Base-by-base conservation (phyloP, 1,139 yeast genomes). In the Diutina ranongensis region DNA sequence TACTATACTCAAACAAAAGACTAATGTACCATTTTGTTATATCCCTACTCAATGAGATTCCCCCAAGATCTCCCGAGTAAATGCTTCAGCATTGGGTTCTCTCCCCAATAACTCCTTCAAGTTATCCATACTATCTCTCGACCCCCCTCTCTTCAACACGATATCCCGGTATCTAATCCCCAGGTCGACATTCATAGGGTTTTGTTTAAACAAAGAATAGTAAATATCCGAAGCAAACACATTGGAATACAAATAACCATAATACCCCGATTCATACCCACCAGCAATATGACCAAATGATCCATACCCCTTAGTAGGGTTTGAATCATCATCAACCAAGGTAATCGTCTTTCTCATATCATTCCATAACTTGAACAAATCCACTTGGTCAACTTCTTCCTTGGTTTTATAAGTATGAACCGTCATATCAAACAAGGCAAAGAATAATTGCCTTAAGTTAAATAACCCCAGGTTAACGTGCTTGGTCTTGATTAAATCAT, bases 151-250 rank as follows among this genome's bases (percentile, higher is more conserved):
- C 22, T 73, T 74, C 55, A 86, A 68, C 34, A 86, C 77, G 45
- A 72, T 71, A 55, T 82, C 85, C 59, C 94, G 75, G 61, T 85
- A 86, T 50, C 72, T 67, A 38, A 74, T 62, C 47, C 95, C 95
- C 48, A 64, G 71, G 18, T 62, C 60, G 12, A 76, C 68, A 56
- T 80, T 75, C 72, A 83, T 70, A 27, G 94, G 94, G 57, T 81
- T 76, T 1, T 66, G 55, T 51, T 76, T 74, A 67, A 86, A 86
- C 56, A 76, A 74, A n/a, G 84, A 64, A 60, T 83, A 78, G 65
- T 75, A 86, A 61, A 86, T 83, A 61, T 86, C 95, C 5, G 85
- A 76, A 1, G 95, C 94, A 67, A 80, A 86, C 21, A 84, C 95
- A 54, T 80, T 80, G 2, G 94, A 83, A 80, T 87, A 86, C 64